These are phyloP conservation scores for Lipomyces sp. DNA, from an alignment of 805 yeast species.

Conservation along the genomic window DNA sequence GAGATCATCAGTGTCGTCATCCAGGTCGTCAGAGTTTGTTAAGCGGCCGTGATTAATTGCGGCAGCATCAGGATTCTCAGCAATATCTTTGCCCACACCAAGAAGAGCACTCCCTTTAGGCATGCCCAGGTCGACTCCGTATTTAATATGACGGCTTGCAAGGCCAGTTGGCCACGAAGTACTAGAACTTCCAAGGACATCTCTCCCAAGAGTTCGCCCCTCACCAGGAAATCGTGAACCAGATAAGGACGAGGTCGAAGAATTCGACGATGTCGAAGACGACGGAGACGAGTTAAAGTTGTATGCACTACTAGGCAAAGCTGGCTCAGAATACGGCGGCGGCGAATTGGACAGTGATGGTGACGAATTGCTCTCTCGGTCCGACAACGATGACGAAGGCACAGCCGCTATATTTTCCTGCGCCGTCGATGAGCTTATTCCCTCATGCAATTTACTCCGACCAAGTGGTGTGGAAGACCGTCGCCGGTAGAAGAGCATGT, in stretches of 20 bases:
- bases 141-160: slow-evolving; percentile 7
- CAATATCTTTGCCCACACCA: neutral
- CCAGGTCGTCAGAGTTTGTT: slow-evolving; percentile 7
- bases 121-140: neutral
- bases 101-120: neutral
- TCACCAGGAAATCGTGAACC: slow-evolving; percentile 26
- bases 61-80: slow-evolving; percentile 4
- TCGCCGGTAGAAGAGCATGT: slow-evolving; percentile 79
- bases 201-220: slow-evolving; percentile 26
- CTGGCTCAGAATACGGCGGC: slow-evolving; percentile 10
- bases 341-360: slow-evolving; percentile 8
- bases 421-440: slow-evolving; percentile 22
- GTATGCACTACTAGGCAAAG: slow-evolving; percentile 1
- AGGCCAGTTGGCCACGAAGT: neutral
- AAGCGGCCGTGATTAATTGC: slow-evolving; percentile 5
- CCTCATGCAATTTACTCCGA: slow-evolving; percentile 32
- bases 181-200: neutral
- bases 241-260: slow-evolving; percentile 1
- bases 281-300: neutral
- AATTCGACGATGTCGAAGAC: slow-evolving; percentile 9
- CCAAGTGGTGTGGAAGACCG: slow-evolving; percentile 41
- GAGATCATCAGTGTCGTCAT: slow-evolving; percentile 16
- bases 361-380: neutral
- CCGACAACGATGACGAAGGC: slow-evolving; percentile 5
- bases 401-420: neutral